Conservation (phyloP, 768 basidiomycete genomes). For the Calocybe gangraenosa region DNA sequence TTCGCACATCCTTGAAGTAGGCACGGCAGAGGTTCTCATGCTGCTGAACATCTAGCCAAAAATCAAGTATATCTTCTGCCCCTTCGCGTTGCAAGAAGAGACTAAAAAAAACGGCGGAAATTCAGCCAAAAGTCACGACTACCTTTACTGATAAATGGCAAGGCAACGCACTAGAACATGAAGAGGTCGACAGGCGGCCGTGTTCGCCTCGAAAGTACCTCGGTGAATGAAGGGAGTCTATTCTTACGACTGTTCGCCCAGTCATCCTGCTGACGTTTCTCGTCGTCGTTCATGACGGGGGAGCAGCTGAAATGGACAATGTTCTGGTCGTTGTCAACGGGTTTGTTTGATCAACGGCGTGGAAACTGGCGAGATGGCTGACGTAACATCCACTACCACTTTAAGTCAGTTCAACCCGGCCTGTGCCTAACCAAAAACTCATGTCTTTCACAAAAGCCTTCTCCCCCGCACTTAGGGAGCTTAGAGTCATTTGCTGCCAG, state of each 20-base stretch:
- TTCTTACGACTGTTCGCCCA: constrained; percentile 69
- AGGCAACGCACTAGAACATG: constrained; percentile 88
- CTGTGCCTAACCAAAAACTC: constrained; percentile 6
- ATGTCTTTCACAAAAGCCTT: constrained; percentile 73
- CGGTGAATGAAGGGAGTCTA: constrained; percentile 81
- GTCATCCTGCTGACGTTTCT: constrained; percentile 64
- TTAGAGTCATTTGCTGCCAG: constrained; percentile 80
- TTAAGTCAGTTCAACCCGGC: too few relatives aligned
- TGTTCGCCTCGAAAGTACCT: constrained; percentile 88
- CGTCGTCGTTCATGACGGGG: constrained; percentile 50
- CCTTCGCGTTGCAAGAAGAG: constrained; percentile 95
- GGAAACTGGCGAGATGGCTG: constrained; percentile 25
- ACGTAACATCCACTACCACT: constrained; percentile 29
- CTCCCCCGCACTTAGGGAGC: constrained; percentile 74
- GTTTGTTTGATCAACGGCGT: constrained; percentile 24
- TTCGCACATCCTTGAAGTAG: constrained; percentile 98
- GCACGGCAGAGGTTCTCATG: constrained; percentile 98
- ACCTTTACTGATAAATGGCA: constrained; percentile 8
- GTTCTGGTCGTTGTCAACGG: constrained; percentile 26
- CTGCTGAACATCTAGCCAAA: constrained; percentile 99
- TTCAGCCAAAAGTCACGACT: too few relatives aligned
- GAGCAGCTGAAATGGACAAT: constrained; percentile 9
- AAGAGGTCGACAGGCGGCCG: constrained; percentile 96
- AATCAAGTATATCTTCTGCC: constrained; percentile 94
- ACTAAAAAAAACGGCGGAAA: constrained; percentile 34